Evolutionary conservation across 1,139 yeast species (phyloP), one percentile per base, ranked within the genome.

Genomic region (Sugiyamaella castrensis): DNA sequence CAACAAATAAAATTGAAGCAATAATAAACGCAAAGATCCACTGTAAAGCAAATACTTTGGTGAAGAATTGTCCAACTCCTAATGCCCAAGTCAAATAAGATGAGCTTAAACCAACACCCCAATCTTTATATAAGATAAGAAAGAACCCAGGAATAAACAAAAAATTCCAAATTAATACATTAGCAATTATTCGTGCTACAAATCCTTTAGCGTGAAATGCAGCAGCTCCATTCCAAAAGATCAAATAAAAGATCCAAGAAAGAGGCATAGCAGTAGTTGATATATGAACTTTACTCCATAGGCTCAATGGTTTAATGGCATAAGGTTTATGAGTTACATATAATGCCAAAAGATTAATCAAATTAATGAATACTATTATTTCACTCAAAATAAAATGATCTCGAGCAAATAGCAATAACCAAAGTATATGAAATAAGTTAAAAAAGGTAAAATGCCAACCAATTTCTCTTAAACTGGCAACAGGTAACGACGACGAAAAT

Each of bases 211-310:
- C 72, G 62, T 79, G 82, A 58, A 80, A 75, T 61, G 81, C 70
- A 29, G 82, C 83, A 2, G 95, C 91, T 34, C 95, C 94, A 61
- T 84, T 84, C 95, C 95, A 86, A 71, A 86, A 83, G 37, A 87
- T 65, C 27, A 81, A 83, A 63, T 80, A 84, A 54, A 84, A 65
- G 35, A 82, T 69, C 95, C 95, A 87, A 27, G 87, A 74, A 48
- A 85, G 67, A 30, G 95, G 94, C 60, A 85, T 59, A 0, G 91
- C 87, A 12, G 79, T 73, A 12, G 77, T 73, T n/a, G 89, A 76
- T 54, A 80, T 68, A 65, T 85, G 94, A 47, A 84, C 70, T 46
- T 79, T 68, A 33, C 78, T 52, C 81, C 84, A 81, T 53, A 73
- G 71, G 53, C 70, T 59, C 44, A 79, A 54, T 10, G 82, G 82